Base-by-base conservation (phyloP, 768 basidiomycete genomes). In the Naganishia vaughanmartiniae region DNA sequence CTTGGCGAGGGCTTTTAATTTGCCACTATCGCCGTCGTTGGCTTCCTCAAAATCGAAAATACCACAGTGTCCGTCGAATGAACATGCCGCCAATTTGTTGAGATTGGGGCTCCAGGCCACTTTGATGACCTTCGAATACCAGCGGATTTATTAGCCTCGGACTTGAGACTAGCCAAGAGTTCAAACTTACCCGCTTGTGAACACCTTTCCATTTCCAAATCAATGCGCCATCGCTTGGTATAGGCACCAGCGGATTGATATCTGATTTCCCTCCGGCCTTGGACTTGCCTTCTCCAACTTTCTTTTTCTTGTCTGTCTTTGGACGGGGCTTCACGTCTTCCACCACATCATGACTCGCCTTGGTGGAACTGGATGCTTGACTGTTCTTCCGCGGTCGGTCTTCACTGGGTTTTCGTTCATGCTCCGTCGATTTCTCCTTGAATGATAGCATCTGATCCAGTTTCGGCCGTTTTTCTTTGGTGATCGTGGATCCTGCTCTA, bases 31-130 rank as follows among this genome's bases (percentile, higher is more conserved):
- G 34, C 36, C 17, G 2, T 67, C 66, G 26, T 60, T 31, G 33
- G 71, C n/a, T 21, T 67, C 45, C 51, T 73, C 69, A n/a, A 79
- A 77, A 42, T 81, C 78, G 78, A 79, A 81, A 67, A 79, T 73
- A 51, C 74, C 42, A 12, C 73, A 78, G 4, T 75, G 72, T 33
- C 76, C 77, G 55, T 81, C 80, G 14, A 45, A 55, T 0, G 72
- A 72, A 26, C 76, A 76, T 4, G 76, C 73, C 17, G 79, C 77
- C 4, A 81, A 69, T 17, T 77, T 68, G 48, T 76, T 75, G 6
- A 46, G 17, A 55, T 78, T 78, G 0, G 80, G 80, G 54, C 79
- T 81, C 80, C 80, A 81, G 2, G 75, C 75, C 2, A 79, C 67
- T 53, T 75, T 73, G 5, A 73, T 69, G 24, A 80, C 75, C 75